Evolutionary conservation across 495 filamentous ascomycete species (phyloP).

Genomic region (Aspergillus carlsbadensis): DNA sequence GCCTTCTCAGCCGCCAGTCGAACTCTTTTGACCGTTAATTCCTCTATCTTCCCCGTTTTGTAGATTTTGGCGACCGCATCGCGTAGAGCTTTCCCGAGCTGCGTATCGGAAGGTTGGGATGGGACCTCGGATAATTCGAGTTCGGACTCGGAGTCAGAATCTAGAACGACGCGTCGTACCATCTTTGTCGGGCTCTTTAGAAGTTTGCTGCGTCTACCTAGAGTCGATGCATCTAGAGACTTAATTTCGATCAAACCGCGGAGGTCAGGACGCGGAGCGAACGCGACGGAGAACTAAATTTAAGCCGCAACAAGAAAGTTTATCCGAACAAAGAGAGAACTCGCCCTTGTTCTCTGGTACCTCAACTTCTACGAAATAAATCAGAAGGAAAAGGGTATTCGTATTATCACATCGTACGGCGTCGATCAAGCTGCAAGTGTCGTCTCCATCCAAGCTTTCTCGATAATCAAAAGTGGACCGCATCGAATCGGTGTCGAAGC

Average conservation of each 20-base stretch:
- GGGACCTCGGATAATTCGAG: constrained; percentile 8
- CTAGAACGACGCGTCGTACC: constrained; percentile 33
- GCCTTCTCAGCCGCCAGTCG: constrained; percentile 66
- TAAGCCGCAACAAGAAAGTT: too few relatives aligned
- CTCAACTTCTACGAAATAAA: too few relatives aligned
- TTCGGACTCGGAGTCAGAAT: constrained; percentile 37
- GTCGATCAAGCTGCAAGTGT: neutral
- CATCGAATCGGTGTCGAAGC: constrained; percentile 10
- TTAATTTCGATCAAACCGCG: neutral
- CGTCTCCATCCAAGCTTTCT: neutral
- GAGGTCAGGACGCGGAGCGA: neutral
- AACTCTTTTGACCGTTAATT: constrained; percentile 75
- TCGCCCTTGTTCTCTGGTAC: too few relatives aligned
- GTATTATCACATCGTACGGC: neutral
- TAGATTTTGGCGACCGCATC: constrained; percentile 58
- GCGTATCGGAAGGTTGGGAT: constrained; percentile 30
- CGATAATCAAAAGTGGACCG: neutral
- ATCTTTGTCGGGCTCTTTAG: constrained; percentile 19
- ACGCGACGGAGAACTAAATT: neutral
- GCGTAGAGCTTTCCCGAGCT: constrained; percentile 56
- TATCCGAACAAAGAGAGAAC: too few relatives aligned
- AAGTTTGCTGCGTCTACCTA: neutral
- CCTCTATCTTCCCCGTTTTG: constrained; percentile 53
- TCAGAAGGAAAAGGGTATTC: too few relatives aligned
- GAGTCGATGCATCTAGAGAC: neutral